Percentiles rank a stretch among this genome's conserved stretches.
These are phyloP conservation scores for Bipolaris sorokiniana DNA, from an alignment of 2,329 filamentous ascomycete genomes.

Conservation along the genomic window DNA sequence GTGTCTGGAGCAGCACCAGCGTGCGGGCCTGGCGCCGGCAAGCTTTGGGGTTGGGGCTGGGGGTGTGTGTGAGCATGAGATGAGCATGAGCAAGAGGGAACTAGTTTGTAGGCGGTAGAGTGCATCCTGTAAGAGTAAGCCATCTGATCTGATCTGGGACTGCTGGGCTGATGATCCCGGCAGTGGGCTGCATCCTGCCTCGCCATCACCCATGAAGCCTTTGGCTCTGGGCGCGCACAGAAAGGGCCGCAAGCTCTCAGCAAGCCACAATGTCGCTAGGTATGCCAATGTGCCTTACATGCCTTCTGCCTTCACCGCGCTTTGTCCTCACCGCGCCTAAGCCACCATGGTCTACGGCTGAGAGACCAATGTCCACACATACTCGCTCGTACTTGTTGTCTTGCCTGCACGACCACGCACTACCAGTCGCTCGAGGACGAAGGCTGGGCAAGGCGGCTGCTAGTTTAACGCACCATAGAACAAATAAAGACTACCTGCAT, in stretches of 20 bases:
- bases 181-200: conserved; percentile 16
- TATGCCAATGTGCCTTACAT: not conserved
- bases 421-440: conserved; percentile 5
- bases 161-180: conserved; percentile 7
- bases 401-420: not conserved
- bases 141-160: conserved; percentile 2
- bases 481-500: not conserved
- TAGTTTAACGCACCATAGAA: not conserved
- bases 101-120: no score
- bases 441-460: conserved; percentile 1
- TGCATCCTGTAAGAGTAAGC: no score
- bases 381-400: no score
- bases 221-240: no score
- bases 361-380: not conserved
- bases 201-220: conserved; percentile 8
- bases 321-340: not conserved
- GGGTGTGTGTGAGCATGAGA: conserved; percentile 10
- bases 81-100: conserved; percentile 1
- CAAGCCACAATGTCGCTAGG: no score
- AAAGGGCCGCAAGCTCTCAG: no score
- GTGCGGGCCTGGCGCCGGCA: conserved; percentile 16
- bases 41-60: conserved; percentile 1
- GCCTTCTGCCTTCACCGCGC: conserved; percentile 8
- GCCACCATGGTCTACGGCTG: not conserved
- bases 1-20: conserved; percentile 8